Evolutionary conservation across 768 basidiomycete species (phyloP), one percentile per base, ranked within the genome.

Genomic region (Leccinum longicurvipes): DNA sequence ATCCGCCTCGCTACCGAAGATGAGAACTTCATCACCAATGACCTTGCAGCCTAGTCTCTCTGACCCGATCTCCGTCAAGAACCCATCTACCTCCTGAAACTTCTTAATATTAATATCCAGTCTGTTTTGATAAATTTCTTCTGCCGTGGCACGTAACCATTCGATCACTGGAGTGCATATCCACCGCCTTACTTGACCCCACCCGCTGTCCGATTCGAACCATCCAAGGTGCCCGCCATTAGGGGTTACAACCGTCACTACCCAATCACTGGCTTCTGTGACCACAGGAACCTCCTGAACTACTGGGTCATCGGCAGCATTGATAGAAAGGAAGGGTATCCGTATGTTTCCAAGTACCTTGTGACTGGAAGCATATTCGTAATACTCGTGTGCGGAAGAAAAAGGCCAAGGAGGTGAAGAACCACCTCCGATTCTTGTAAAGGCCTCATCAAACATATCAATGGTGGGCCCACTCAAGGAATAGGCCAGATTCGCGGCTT

Each of bases 161-260:
- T 92, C 85, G 9, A 90, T 67, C 6, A 88, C 84, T 8, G 89
- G 89, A 58, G 77, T 73, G n/a, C 76, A 82, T 49, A 87, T 76
- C 89, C 89, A 91, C 51, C 89, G 74, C 50, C 54, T 63, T 47
- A 72, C 67, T 58, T 61, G 62, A 53, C 69, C 58, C 62, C 68
- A 72, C 31, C 54, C 63, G 24, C 68, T 66, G 34, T 75, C 76
- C 27, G 76, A 70, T 70, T 88, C 81, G 62, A 91, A 91, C 90
- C 90, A 95, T 34, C 92, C 92, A 14, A 93, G 76, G 73, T 92
- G 90, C 0, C 90, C 89, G 1, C 89, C 91, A 21, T 75, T 71
- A 28, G 74, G 69, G 0, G 91, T 91, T 47, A 86, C 65, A 21
- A 75, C 83, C 73, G 86, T 82, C 3, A 81, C 74, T 14, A 85